A percentile compares a stretch with the other conserved stretches of the same genome.
Conservation (phyloP, 768 basidiomycete genomes). For the Steccherinum ochraceum region DNA sequence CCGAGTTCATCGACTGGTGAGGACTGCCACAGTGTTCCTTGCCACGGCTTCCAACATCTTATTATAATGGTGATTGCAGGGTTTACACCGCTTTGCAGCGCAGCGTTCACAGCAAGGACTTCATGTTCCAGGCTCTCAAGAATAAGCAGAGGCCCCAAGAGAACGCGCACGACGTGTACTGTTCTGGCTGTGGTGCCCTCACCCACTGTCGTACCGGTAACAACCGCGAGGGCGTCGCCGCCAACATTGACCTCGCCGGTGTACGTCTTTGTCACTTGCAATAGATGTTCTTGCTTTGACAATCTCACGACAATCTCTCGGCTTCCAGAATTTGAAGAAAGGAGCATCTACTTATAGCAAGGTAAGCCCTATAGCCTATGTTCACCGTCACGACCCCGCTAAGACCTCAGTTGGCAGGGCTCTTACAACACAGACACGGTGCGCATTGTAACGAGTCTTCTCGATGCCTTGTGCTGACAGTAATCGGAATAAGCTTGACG, state of each 20-base stretch:
- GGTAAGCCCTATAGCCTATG: too few relatives aligned
- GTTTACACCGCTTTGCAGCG: constrained; percentile 11
- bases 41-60: not conserved
- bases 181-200: constrained; percentile 11
- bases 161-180: constrained; percentile 14
- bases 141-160: constrained; percentile 5
- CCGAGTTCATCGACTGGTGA: constrained; percentile 14
- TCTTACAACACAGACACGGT: too few relatives aligned
- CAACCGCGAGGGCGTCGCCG: constrained; percentile 5
- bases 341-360: too few relatives aligned
- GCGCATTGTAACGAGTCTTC: too few relatives aligned
- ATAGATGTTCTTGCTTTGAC: too few relatives aligned
- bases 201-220: constrained; percentile 3
- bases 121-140: constrained; percentile 12
- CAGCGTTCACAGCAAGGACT: constrained; percentile 10
- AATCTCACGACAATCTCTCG: too few relatives aligned
- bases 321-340: too few relatives aligned
- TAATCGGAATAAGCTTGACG: too few relatives aligned
- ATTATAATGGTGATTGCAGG: constrained; percentile 1
- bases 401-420: too few relatives aligned
- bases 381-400: too few relatives aligned
- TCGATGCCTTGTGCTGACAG: too few relatives aligned
- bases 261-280: too few relatives aligned
- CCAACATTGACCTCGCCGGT: constrained; percentile 4
- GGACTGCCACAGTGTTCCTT: not conserved